A percentile compares a stretch with the other conserved stretches of the same genome.
These are phyloP conservation scores for Dendrobium huoshanense DNA, from an alignment of 106 monocot species.

Conservation along the genomic window DNA sequence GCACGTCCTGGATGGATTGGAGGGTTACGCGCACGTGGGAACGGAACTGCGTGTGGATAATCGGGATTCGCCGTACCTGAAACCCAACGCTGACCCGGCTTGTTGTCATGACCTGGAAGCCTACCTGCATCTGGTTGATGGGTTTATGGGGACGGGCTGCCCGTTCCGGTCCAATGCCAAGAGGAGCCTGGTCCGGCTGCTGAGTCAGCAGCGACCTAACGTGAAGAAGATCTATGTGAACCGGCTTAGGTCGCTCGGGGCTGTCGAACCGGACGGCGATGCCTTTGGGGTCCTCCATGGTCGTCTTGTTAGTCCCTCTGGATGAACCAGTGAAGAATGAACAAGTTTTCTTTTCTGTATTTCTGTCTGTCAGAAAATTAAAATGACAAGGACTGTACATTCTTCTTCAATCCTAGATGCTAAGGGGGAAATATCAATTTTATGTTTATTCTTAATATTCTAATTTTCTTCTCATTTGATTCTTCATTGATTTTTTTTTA, in stretches of 20 bases:
- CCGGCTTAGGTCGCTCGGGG: conserved; percentile 6
- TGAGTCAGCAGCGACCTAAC: conserved; percentile 40
- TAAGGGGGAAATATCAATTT: too few species aligned
- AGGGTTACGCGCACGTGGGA: conserved; percentile 24
- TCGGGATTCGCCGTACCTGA: conserved; percentile 28
- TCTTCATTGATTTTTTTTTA: too few species aligned
- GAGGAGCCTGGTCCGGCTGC: conserved; percentile 32
- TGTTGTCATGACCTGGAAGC: conserved; percentile 50
- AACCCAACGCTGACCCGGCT: conserved; percentile 17
- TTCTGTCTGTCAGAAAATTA: not conserved
- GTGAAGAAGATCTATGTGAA: conserved; percentile 31
- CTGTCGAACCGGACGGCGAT: conserved; percentile 12
- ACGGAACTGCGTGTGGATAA: conserved; percentile 33
- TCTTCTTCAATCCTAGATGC: too few species aligned
- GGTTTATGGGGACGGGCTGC: conserved; percentile 27
- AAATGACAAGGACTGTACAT: too few species aligned
- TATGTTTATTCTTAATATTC: too few species aligned
- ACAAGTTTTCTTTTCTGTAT: not conserved
- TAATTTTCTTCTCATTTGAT: too few species aligned
- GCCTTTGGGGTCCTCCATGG: not conserved
- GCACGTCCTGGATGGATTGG: not conserved
- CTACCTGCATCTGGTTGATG: conserved; percentile 52
- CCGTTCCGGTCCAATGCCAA: conserved; percentile 43
- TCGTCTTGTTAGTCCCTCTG: conserved; percentile 11
- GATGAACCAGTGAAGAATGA: not conserved